These are phyloP conservation scores for Globisporangium mamillatum DNA, from an alignment of 352 stramenopile genomes.

Conservation along the genomic window DNA sequence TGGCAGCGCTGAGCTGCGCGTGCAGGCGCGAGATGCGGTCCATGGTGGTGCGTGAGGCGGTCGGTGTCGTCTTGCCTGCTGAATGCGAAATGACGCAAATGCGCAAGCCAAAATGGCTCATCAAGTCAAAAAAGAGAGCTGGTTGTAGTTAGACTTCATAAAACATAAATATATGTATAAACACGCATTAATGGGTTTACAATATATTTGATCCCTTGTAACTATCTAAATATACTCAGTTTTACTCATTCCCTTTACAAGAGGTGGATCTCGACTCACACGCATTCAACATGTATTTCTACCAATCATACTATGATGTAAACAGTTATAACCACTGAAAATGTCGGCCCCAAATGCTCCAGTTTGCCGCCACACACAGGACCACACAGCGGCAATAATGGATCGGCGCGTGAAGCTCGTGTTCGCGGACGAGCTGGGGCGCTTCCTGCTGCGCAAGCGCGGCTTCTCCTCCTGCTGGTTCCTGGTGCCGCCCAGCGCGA, in stretches of 20 bases:
- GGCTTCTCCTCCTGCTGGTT: conserved; percentile 72
- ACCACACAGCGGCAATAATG: conserved; percentile 17
- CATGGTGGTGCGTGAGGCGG: conserved; percentile 20
- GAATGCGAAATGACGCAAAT: conserved; percentile 8
- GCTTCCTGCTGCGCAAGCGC: conserved; percentile 37
- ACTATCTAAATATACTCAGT: no score
- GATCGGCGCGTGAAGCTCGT: conserved; percentile 45
- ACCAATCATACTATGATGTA: not conserved
- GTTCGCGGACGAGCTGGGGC: conserved; percentile 52
- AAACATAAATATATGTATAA: no score
- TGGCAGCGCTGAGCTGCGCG: conserved; percentile 24
- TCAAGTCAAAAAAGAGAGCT: not conserved
- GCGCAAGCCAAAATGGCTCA: conserved; percentile 5
- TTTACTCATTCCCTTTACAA: not conserved
- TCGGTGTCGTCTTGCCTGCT: not conserved
- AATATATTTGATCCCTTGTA: no score
- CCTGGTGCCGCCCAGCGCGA: conserved; percentile 39
- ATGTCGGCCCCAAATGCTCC: not conserved
- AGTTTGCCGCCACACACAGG: not conserved
- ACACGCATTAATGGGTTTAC: no score
- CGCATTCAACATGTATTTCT: not conserved
- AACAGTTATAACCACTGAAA: not conserved
- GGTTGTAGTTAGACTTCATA: no score
- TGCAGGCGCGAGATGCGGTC: conserved; percentile 40
- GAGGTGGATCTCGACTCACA: not conserved